Percentiles rank a stretch among this genome's conserved stretches.
These are phyloP conservation scores for Coemansia aciculifera DNA, from an alignment of 192 early-diverging fungal species.

Conservation along the genomic window DNA sequence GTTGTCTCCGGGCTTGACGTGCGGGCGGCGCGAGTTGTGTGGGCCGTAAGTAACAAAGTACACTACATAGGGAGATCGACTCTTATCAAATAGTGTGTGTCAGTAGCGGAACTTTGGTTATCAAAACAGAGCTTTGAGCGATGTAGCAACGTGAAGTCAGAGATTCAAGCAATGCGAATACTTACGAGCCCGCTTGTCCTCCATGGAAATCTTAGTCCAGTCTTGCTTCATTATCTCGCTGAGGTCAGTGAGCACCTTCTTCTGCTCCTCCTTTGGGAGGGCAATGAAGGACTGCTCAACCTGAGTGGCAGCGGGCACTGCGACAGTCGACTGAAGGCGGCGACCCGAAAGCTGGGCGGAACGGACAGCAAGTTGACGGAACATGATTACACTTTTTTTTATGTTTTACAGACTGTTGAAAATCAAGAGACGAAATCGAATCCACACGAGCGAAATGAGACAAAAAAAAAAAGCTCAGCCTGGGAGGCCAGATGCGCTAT, in stretches of 20 bases:
- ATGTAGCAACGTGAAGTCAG: not conserved
- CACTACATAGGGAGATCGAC: conserved; percentile 46
- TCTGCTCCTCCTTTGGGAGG: conserved; percentile 79
- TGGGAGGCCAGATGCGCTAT: not conserved
- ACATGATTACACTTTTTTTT: conserved; percentile 54
- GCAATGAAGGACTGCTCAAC: conserved; percentile 62
- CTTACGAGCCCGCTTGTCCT: conserved; percentile 89
- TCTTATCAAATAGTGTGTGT: too few relatives aligned
- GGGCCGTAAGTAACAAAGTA: conserved; percentile 96
- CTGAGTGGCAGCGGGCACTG: conserved; percentile 40
- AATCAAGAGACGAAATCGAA: conserved; percentile 15
- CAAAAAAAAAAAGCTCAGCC: conserved; percentile 6
- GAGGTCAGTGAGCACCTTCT: conserved; percentile 75
- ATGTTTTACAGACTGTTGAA: not conserved
- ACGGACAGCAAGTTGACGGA: conserved; percentile 62
- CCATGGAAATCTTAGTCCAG: conserved; percentile 89
- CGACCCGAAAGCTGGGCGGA: conserved; percentile 60
- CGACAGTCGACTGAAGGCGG: conserved; percentile 58
- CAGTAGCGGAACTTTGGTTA: not conserved
- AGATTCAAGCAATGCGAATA: conserved; percentile 23
- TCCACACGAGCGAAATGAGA: not conserved
- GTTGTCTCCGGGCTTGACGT: conserved; percentile 66
- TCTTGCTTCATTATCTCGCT: conserved; percentile 89
- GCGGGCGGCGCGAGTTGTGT: conserved; percentile 83
- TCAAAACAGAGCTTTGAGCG: not conserved